phyloP scores from a whole-genome alignment of 306 rosid genomes.

The Mucuna pruriens region DNA sequence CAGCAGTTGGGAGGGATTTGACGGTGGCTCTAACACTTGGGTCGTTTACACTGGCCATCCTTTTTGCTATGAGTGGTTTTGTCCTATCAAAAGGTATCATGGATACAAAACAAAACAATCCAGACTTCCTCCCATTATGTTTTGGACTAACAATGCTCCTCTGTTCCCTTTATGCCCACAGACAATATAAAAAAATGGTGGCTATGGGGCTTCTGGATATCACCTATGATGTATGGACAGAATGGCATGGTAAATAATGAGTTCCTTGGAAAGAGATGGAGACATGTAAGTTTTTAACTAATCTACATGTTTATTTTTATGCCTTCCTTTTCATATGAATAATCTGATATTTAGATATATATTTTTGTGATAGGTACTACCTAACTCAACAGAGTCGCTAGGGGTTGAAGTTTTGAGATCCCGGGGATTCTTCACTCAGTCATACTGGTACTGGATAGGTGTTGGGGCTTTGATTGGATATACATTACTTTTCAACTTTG shows the following conservation, averaged over 20 bases:
- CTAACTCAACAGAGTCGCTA: conserved; percentile 46
- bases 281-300: conserved; percentile 41
- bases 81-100: conserved; percentile 64
- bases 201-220: conserved; percentile 60
- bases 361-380: conserved; percentile 47
- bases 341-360: conserved; percentile 5
- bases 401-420: conserved; percentile 57
- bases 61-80: conserved; percentile 62
- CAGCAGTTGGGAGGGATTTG: conserved; percentile 62
- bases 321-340: background rate
- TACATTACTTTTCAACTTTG: conserved; percentile 50
- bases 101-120: conserved; percentile 23
- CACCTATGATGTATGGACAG: conserved; percentile 59
- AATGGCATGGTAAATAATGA: conserved; percentile 54
- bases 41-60: conserved; percentile 46
- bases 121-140: background rate
- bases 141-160: conserved; percentile 17
- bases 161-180: conserved; percentile 28
- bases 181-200: conserved; percentile 54
- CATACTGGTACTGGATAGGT: conserved; percentile 51
- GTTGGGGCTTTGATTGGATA: conserved; percentile 48
- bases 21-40: conserved; percentile 60
- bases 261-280: conserved; percentile 50
- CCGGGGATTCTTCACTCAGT: conserved; percentile 54
- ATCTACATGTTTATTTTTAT: background rate